Conservation (phyloP, 495 filamentous ascomycete genomes). For the Penicillium angulare region DNA sequence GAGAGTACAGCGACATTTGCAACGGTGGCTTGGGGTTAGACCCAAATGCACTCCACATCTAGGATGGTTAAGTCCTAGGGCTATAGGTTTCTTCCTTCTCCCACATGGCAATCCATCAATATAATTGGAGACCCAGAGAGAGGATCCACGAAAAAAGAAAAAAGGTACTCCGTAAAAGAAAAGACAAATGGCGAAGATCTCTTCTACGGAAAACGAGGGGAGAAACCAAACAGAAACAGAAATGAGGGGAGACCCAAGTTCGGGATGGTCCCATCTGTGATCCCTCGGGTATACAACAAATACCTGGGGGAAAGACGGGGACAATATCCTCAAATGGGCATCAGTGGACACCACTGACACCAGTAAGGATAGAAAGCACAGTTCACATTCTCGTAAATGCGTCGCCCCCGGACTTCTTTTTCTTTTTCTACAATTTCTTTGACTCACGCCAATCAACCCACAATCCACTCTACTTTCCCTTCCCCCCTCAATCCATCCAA, state of each 20-base stretch:
- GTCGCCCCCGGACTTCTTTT: slow-evolving; percentile 2
- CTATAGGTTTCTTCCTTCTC: background rate
- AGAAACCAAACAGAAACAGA: background rate
- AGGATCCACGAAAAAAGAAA: background rate
- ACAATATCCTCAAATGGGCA: no score
- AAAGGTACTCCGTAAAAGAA: background rate
- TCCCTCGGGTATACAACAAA: slow-evolving; percentile 18
- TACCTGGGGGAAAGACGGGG: no score
- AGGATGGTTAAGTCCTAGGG: background rate
- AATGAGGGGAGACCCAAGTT: background rate
- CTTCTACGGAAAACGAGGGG: no score
- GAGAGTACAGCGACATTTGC: slow-evolving; percentile 15
- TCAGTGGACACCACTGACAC: no score
- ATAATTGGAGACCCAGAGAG: background rate
- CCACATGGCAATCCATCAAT: background rate
- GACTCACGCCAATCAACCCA: background rate
- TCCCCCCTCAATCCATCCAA: background rate
- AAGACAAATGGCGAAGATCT: no score
- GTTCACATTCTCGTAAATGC: slow-evolving; percentile 1
- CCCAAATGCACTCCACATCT: background rate
- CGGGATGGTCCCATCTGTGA: slow-evolving; percentile 5
- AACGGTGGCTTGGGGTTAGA: background rate
- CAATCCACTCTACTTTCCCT: background rate
- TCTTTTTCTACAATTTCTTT: background rate
- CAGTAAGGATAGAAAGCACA: no score